phyloP scores from a whole-genome alignment of 2,329 filamentous ascomycete species.

The Talaromyces sp. region DNA sequence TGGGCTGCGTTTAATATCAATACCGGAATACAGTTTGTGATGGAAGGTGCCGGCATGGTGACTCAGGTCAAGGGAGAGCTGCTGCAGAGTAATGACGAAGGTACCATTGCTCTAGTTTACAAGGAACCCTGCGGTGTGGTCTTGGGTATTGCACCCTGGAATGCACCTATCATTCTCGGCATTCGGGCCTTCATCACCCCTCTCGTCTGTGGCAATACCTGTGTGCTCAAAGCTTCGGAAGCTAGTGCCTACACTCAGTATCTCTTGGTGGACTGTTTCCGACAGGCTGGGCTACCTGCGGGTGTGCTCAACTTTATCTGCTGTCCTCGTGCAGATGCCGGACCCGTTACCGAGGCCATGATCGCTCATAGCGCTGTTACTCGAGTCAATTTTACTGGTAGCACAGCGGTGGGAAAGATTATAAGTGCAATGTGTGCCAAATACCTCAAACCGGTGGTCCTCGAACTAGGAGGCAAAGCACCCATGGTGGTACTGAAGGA shows the following conservation, averaged over 20 bases:
- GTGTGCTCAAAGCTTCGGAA: background rate
- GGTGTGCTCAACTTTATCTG: background rate
- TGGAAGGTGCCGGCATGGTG: background rate
- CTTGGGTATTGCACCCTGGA: background rate
- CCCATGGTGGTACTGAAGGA: background rate
- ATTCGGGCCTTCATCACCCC: background rate
- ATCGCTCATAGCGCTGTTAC: background rate
- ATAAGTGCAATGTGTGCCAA: background rate
- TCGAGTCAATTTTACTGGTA: background rate
- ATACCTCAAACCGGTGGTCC: background rate
- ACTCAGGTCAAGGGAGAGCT: background rate
- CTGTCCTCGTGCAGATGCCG: background rate
- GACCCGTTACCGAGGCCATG: background rate
- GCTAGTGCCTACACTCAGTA: background rate
- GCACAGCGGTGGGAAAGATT: background rate
- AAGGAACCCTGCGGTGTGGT: background rate
- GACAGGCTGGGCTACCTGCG: background rate
- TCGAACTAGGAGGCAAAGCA: background rate
- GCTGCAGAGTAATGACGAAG: background rate
- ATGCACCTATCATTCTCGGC: background rate
- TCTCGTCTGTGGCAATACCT: background rate
- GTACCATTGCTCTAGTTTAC: background rate
- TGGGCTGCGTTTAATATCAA: background rate
- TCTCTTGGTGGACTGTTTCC: background rate
- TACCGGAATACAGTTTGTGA: background rate